Conservation (phyloP, 805 yeast genomes). For the Candida bentonensis region DNA sequence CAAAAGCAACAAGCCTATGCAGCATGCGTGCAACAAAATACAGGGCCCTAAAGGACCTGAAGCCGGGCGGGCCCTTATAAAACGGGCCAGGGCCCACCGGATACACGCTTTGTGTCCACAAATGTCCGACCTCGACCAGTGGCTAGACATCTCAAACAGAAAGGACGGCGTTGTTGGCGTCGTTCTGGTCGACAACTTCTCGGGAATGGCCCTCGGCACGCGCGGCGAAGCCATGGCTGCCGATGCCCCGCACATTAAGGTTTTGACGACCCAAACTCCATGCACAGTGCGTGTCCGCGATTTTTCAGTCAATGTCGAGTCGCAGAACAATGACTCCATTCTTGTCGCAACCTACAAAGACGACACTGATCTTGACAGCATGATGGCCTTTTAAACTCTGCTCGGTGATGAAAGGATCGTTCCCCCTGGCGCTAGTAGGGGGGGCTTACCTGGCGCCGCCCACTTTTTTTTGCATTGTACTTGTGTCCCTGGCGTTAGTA, state of each 20-base stretch:
- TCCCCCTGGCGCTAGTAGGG: too few relatives aligned
- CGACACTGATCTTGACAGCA: not conserved
- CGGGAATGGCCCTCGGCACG: not conserved
- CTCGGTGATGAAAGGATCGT: too few relatives aligned
- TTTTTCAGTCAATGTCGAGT: not conserved
- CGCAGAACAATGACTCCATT: not conserved
- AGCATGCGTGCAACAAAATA: too few relatives aligned
- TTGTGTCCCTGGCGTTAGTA: conserved; percentile 1
- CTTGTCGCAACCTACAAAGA: not conserved
- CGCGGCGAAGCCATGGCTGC: not conserved
- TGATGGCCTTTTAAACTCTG: too few relatives aligned
- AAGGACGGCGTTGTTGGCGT: not conserved
- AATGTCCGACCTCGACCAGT: not conserved
- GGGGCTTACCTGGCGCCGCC: conserved; percentile 99
- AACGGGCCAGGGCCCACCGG: too few relatives aligned
- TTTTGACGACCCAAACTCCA: not conserved
- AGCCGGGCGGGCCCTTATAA: too few relatives aligned
- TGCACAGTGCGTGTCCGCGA: not conserved
- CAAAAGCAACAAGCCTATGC: too few relatives aligned
- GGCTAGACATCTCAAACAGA: not conserved
- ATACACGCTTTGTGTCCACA: too few relatives aligned
- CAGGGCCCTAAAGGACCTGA: too few relatives aligned
- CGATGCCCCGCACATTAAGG: conserved; percentile 1
- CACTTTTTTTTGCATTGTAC: conserved; percentile 33
- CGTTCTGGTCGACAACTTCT: not conserved